Base-by-base conservation (phyloP, 768 basidiomycete species). In the Trametes sanguinea region DNA sequence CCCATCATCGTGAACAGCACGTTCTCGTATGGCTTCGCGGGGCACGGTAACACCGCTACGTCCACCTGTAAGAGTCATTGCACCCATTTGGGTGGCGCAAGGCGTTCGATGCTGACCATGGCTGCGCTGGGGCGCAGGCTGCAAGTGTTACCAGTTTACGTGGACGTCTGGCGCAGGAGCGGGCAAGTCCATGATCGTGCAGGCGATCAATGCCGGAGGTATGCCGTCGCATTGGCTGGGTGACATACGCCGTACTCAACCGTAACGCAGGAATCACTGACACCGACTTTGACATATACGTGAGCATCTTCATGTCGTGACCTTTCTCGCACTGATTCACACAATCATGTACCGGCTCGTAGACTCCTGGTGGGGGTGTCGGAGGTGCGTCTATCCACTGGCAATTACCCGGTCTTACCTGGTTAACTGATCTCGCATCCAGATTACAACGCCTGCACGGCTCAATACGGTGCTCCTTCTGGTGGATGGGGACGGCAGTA, bases 101-200 rank as follows among this genome's bases (percentile, higher is more conserved):
- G 13, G 22, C 22, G 22, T 22, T 22, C 22, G 27, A 40, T 6
- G 17, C 43, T 54, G 42, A 54, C 6, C 9, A 40, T 39, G n/a
- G 5, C 7, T 6, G 6, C 11, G 35, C 14, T 37, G 22, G 22
- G 22, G 4, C 14, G 2, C 37, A 63, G 62, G 68, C 57, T 70
- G 69, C 67, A 62, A 64, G 48, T 70, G 69, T 55, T 70, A 68
- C 52, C 57, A 70, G 54, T 66, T 70, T 57, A 68, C 69, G 8
- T 70, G 69, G 61, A 70, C 69, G n/a, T 63, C 63, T 35, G 69
- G 69, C 22, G 65, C 69, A 9, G 69, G 52, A 11, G 37, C 47
- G 22, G 69, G 69, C 14, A 67, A 70, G 60, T 61, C 57, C 4
- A 67, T 70, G 68, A 65, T 68, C 43, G 67, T 70, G 33, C 69